Evolutionary conservation across 139 green algal species (phyloP).

Genomic region (Haematococcus sp.): DNA sequence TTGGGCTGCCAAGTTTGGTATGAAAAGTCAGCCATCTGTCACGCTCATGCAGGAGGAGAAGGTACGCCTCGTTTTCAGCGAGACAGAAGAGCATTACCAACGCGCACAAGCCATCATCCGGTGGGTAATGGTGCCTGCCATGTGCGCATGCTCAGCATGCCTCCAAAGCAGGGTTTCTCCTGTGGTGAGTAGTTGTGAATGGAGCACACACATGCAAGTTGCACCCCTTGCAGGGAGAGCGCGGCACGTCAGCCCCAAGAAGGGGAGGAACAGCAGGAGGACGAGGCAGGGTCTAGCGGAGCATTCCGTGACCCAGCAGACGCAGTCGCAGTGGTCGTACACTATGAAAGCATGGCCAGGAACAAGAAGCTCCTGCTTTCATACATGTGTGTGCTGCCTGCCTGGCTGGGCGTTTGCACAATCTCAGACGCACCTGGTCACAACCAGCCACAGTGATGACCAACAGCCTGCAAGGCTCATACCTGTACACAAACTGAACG

Average conservation of each 20-base stretch:
- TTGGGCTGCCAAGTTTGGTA: neutral
- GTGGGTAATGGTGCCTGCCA: neutral
- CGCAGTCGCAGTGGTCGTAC: constrained; percentile 22
- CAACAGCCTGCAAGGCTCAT: too few relatives aligned
- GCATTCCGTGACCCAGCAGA: constrained; percentile 4
- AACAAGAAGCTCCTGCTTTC: constrained; percentile 34
- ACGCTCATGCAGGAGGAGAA: constrained; percentile 26
- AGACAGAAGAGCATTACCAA: constrained; percentile 27
- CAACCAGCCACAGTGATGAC: too few relatives aligned
- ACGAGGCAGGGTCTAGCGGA: neutral
- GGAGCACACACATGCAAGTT: neutral
- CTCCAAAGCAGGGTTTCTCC: too few relatives aligned
- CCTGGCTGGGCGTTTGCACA: too few relatives aligned
- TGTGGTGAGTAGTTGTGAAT: too few relatives aligned
- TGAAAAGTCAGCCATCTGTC: neutral
- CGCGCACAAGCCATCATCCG: constrained; percentile 20
- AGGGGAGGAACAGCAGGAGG: constrained; percentile 1
- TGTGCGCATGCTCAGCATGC: neutral
- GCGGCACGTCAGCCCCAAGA: neutral
- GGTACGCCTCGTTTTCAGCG: constrained; percentile 24
- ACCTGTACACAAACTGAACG: neutral
- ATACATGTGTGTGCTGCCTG: constrained; percentile 27
- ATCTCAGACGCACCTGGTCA: too few relatives aligned
- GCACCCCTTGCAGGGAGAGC: constrained; percentile 3
- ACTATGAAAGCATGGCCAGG: constrained; percentile 33